Evolutionary conservation across 768 basidiomycete genomes (phyloP).

Genomic region (Roridomyces roridus): DNA sequence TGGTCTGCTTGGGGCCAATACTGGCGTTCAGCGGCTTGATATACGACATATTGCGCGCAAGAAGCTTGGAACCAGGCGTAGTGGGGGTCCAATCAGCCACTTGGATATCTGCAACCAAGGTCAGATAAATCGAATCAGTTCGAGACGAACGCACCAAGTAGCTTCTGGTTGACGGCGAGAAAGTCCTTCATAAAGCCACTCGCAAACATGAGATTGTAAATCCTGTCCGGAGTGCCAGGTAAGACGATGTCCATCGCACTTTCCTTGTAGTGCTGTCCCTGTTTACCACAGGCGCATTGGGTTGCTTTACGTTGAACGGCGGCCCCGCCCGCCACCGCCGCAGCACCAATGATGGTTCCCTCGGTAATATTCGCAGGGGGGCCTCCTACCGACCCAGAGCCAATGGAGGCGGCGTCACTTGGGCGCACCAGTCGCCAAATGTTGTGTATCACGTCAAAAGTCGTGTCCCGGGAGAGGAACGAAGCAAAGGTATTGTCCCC

Average conservation of each 20-base stretch:
- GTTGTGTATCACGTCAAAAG: constrained; percentile 94
- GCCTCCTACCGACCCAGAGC: constrained; percentile 44
- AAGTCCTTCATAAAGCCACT: constrained; percentile 97
- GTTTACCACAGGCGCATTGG: constrained; percentile 74
- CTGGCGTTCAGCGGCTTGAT: constrained; percentile 90
- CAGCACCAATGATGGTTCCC: constrained; percentile 26
- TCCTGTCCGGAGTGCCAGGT: constrained; percentile 92
- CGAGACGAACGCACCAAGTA: constrained; percentile 67
- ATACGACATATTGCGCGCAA: constrained; percentile 92
- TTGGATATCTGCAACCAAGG: constrained; percentile 74
- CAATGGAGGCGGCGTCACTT: constrained; percentile 50
- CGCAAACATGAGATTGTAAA: constrained; percentile 95
- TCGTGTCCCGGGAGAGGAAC: constrained; percentile 95
- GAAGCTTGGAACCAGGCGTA: constrained; percentile 63
- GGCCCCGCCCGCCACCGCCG: constrained; percentile 6
- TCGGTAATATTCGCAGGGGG: constrained; percentile 26
- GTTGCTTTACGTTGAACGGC: constrained; percentile 58
- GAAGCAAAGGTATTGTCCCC: constrained; percentile 94
- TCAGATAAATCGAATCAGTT: too few relatives aligned
- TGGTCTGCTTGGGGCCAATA: constrained; percentile 93
- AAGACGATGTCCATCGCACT: constrained; percentile 78
- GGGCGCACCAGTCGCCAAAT: constrained; percentile 94
- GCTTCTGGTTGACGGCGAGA: constrained; percentile 86
- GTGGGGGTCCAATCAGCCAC: constrained; percentile 93
- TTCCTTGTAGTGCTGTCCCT: constrained; percentile 74